A percentile compares a stretch with the other conserved stretches of the same genome.
phyloP scores from a whole-genome alignment of 257 asterid genomes.

The Cinchona pubescens region DNA sequence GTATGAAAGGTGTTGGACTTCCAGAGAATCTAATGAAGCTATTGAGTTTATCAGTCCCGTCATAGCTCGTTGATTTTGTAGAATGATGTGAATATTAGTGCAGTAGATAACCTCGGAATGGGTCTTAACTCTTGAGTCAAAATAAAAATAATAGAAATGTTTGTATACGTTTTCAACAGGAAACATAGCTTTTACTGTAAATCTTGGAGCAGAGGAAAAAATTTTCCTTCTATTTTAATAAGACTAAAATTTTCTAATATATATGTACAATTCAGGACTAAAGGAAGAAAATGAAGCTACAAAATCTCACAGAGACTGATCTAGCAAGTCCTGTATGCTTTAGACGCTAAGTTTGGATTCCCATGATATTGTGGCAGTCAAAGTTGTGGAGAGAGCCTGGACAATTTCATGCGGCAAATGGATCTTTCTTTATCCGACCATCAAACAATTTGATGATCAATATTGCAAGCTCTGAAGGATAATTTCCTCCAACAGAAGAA shows the following conservation, averaged over 20 bases:
- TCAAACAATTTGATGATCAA: conserved; percentile 45
- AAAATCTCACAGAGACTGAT: conserved; percentile 8
- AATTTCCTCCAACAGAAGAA: conserved; percentile 50
- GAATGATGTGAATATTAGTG: not conserved
- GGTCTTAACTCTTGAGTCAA: not conserved
- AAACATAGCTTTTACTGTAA: not conserved
- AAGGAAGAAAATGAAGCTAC: not conserved
- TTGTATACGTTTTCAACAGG: not conserved
- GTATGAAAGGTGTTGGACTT: conserved; percentile 39
- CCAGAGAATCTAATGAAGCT: conserved; percentile 47
- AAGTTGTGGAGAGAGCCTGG: conserved; percentile 55
- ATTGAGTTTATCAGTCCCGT: conserved; percentile 42
- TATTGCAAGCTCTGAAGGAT: conserved; percentile 48
- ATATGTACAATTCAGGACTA: not conserved
- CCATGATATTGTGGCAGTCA: conserved; percentile 46
- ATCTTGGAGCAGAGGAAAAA: conserved; percentile 1
- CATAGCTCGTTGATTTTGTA: conserved; percentile 36
- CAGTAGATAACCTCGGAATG: not conserved
- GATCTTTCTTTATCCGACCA: conserved; percentile 61
- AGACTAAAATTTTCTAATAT: not conserved
- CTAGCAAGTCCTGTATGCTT: conserved; percentile 28
- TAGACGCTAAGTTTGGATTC: conserved; percentile 48
- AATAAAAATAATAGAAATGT: too few relatives aligned
- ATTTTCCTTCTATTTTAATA: not conserved
- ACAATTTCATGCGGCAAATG: conserved; percentile 58